Percentiles rank a stretch among this genome's conserved stretches.
Evolutionary conservation across 2,329 filamentous ascomycete genomes (phyloP).

Genomic region (Fusarium secorum): DNA sequence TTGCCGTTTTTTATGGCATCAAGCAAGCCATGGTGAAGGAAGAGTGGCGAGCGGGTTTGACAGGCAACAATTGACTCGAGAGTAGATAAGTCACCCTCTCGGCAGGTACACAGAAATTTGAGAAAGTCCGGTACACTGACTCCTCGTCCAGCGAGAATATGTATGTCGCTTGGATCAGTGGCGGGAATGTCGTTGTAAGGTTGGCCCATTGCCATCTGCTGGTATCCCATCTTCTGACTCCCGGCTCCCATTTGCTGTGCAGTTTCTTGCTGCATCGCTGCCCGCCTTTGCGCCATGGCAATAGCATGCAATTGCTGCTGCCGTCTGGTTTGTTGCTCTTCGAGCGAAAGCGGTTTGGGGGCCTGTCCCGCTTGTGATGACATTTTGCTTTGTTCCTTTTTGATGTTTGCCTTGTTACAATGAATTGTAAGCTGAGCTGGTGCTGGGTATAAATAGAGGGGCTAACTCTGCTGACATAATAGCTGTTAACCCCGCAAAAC

Average conservation of each 20-base stretch:
- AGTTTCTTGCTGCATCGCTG: neutral
- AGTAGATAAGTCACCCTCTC: neutral
- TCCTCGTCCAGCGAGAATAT: neutral
- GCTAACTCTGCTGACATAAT: too few species aligned
- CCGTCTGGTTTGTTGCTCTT: neutral
- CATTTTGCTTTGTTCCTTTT: neutral
- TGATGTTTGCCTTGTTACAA: too few species aligned
- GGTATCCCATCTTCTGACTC: neutral
- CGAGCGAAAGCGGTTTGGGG: too few species aligned
- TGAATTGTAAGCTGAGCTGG: too few species aligned
- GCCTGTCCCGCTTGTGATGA: neutral
- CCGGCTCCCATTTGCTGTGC: neutral
- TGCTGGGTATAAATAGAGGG: too few species aligned
- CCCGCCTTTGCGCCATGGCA: neutral
- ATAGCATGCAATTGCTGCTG: neutral
- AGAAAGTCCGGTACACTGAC: neutral
- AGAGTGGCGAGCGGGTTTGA: neutral
- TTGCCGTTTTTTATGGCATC: conserved; percentile 14
- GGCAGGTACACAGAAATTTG: conserved; percentile 17
- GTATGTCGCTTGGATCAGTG: neutral
- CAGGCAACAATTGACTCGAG: neutral
- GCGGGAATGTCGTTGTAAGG: neutral
- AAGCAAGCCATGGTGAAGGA: neutral
- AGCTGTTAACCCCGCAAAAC: too few species aligned
- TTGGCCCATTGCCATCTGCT: neutral